Conservation (phyloP, 2,329 filamentous ascomycete genomes). For the Coniella lustricola region DNA sequence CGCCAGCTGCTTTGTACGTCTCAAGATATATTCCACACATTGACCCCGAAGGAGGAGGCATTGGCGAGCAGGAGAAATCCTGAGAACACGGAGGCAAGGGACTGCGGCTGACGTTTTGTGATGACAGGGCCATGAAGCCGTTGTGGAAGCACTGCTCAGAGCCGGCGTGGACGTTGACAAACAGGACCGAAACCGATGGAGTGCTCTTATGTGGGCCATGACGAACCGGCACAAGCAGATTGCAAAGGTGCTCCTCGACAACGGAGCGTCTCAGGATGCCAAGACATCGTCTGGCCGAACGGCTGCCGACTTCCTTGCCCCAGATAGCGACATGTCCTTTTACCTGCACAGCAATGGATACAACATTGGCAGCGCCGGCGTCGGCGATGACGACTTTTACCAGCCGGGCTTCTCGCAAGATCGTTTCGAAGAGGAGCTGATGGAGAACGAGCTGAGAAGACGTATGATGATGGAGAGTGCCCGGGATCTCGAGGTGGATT, state of each 20-base stretch:
- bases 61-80: too few relatives aligned
- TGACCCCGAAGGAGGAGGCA: neutral
- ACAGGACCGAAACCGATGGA: conserved; percentile 96
- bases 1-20: conserved; percentile 86
- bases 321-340: conserved; percentile 92
- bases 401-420: conserved; percentile 87
- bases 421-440: conserved; percentile 93
- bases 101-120: conserved; percentile 16
- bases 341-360: conserved; percentile 95
- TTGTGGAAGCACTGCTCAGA: conserved; percentile 75
- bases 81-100: too few relatives aligned
- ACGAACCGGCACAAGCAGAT: conserved; percentile 96
- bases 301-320: conserved; percentile 90
- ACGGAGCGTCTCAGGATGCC: conserved; percentile 89
- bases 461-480: conserved; percentile 99
- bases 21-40: neutral
- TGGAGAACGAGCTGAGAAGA: conserved; percentile 89
- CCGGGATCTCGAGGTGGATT: conserved; percentile 89
- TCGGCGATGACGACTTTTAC: conserved; percentile 80
- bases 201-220: conserved; percentile 98
- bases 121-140: conserved; percentile 72
- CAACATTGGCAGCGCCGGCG: conserved; percentile 71
- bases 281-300: conserved; percentile 92
- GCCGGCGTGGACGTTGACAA: conserved; percentile 85
- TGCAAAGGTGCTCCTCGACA: conserved; percentile 84